Conservation (phyloP, 1,284 basidiomycete species). For the Cerrena zonata region DNA sequence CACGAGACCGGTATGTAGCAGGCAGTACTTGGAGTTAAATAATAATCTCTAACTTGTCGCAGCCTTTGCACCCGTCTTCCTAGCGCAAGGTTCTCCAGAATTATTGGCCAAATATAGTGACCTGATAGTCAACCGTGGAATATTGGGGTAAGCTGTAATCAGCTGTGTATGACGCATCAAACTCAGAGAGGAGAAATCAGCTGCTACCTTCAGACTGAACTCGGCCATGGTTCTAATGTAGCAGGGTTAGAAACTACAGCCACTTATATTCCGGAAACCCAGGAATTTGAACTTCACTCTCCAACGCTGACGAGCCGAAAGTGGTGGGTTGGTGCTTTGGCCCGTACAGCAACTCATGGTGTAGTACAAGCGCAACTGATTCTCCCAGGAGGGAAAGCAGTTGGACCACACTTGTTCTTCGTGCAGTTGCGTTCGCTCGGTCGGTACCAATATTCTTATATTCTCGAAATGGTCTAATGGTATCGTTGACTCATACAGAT, state of each 20-base stretch:
- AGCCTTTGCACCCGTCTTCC: conserved; percentile 67
- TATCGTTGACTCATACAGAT: conserved; percentile 31
- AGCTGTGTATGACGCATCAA: neutral
- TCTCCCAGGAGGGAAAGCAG: conserved; percentile 54
- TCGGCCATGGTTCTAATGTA: conserved; percentile 76
- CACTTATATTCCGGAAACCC: conserved; percentile 61
- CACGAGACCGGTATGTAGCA: conserved; percentile 49
- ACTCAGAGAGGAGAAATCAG: conserved; percentile 13
- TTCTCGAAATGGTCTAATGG: neutral
- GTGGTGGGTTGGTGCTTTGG: conserved; percentile 79
- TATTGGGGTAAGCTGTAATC: conserved; percentile 43
- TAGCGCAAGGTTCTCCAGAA: conserved; percentile 49
- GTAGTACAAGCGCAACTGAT: conserved; percentile 75
- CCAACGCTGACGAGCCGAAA: conserved; percentile 74
- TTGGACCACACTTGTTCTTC: conserved; percentile 77
- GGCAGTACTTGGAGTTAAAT: neutral
- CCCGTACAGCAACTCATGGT: conserved; percentile 72
- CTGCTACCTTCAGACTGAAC: conserved; percentile 68
- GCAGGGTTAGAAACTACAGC: conserved; percentile 71
- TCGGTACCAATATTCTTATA: conserved; percentile 21
- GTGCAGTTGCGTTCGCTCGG: conserved; percentile 61
- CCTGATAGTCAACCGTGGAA: conserved; percentile 48
- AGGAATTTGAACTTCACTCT: conserved; percentile 73
- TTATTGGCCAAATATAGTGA: conserved; percentile 45
- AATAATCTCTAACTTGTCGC: conserved; percentile 6